Base-by-base conservation (phyloP, 257 asterid species). In the Forsythia viridissima region DNA sequence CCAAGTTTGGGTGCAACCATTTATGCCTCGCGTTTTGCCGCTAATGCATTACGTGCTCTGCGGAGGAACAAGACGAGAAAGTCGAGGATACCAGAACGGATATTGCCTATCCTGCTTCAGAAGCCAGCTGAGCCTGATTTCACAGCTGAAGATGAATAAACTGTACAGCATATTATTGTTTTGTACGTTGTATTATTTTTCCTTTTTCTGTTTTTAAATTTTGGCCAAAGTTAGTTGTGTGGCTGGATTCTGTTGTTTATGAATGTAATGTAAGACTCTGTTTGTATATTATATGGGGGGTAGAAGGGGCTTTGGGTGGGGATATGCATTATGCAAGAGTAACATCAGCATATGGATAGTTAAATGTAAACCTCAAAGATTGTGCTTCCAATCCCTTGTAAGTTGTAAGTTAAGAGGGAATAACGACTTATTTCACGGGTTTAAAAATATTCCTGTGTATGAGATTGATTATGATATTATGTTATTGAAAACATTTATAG, bases 111-210 rank as follows among this genome's bases (percentile, higher is more conserved):
- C 72, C 79, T 93, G 77, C 96, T 91, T 48, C 97, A 90, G 87
- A 96, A 96, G 80, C 99, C 98, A 10, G 94, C 97, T 1, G 99
- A 96, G 76, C 99, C 99, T 3, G 98, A 96, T 86, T 96, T 96
- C 75, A 90, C 95, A 5, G 85, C 81, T 11, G 98, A 85, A 75
- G 93, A 88, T 76, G 83, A 85, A 71, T 93, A 80, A 86, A 41
- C 24, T n/a, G 1, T 24, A 24, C 55, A 72, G n/a, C 76, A 36
- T 65, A 34, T 12, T 40, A 76, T 85, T 78, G 79, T 84, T 79
- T 80, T 44, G 48, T 48, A 59, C 75, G 71, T 52, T 82, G 82
- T 82, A 79, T 78, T 43, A 78, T 84, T 80, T 61, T 70, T 10
- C 15, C 24, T 18, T 11, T 68, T 77, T 6, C 9, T 1, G 30